A percentile compares a stretch with the other conserved stretches of the same genome.
phyloP scores from a whole-genome alignment of 1,284 basidiomycete species.

The Pseudozyma pruni region DNA sequence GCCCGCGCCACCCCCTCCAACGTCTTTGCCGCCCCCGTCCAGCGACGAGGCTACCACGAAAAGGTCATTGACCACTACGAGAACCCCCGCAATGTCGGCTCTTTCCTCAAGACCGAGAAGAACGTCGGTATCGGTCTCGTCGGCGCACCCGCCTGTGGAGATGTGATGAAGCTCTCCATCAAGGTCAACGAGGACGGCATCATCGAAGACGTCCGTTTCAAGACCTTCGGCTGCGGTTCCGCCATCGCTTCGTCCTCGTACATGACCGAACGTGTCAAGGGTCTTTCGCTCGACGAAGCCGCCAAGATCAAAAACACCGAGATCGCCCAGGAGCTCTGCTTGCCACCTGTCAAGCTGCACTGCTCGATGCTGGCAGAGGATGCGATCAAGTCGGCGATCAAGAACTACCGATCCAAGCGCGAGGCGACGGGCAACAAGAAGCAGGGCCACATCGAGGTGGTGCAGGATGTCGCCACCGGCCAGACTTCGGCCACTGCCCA shows the following conservation, averaged over 20 bases:
- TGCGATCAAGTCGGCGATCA: constrained; percentile 77
- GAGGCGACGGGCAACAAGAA: constrained; percentile 59
- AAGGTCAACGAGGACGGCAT: constrained; percentile 91
- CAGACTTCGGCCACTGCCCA: constrained; percentile 77
- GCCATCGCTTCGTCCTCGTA: constrained; percentile 84
- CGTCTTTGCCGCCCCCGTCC: constrained; percentile 35
- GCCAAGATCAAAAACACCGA: constrained; percentile 98
- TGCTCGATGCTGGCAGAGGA: constrained; percentile 93
- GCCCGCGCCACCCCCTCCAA: constrained; percentile 17
- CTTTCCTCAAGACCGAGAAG: constrained; percentile 86
- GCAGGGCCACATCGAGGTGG: constrained; percentile 79
- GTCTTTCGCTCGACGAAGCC: constrained; percentile 90
- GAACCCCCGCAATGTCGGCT: constrained; percentile 75
- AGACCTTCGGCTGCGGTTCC: constrained; percentile 77
- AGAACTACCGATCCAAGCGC: constrained; percentile 62
- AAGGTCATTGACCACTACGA: constrained; percentile 68
- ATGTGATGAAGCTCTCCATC: constrained; percentile 99
- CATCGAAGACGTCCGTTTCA: constrained; percentile 99
- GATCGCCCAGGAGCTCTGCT: constrained; percentile 85
- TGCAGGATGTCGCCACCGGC: constrained; percentile 76
- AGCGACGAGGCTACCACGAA: constrained; percentile 63
- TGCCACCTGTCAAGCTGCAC: constrained; percentile 91
- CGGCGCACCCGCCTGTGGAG: constrained; percentile 91
- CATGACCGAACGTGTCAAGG: constrained; percentile 92
- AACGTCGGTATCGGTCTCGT: constrained; percentile 98